Evolutionary conservation across 768 basidiomycete genomes (phyloP).

Genomic region (Agrocybe chaxingu): DNA sequence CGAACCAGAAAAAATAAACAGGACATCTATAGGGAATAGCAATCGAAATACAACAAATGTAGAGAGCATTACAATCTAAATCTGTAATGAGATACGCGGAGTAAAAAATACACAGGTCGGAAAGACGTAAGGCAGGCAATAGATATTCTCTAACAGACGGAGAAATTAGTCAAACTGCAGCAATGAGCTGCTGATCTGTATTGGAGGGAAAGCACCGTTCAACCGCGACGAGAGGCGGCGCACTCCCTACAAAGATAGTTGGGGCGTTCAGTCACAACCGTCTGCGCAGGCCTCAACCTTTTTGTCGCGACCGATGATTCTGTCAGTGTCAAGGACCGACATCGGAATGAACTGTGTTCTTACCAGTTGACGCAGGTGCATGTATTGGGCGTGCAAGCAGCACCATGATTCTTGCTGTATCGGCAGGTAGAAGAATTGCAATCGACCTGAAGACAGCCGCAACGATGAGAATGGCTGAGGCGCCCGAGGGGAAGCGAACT

Average conservation of each 20-base stretch:
- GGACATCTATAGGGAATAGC: background rate
- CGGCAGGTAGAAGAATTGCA: constrained; percentile 37
- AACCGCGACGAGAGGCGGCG: too few relatives aligned
- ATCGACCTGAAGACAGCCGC: constrained; percentile 32
- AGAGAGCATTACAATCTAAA: background rate
- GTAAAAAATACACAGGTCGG: background rate
- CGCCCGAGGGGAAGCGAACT: constrained; percentile 9
- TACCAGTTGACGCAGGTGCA: constrained; percentile 44
- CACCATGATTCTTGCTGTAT: constrained; percentile 36
- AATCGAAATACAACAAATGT: background rate
- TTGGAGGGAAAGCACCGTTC: too few relatives aligned
- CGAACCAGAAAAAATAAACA: too few relatives aligned
- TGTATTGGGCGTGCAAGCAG: constrained; percentile 25
- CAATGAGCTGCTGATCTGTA: too few relatives aligned
- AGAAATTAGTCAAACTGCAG: too few relatives aligned
- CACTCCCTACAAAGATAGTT: too few relatives aligned
- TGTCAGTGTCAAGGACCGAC: background rate
- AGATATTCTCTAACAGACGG: too few relatives aligned
- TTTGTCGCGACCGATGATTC: too few relatives aligned
- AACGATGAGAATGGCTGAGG: constrained; percentile 1
- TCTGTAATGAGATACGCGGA: constrained; percentile 1
- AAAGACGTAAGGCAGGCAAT: too few relatives aligned
- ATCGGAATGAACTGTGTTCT: constrained; percentile 1
- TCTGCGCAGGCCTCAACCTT: constrained; percentile 27
- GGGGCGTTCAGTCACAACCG: constrained; percentile 9